Evolutionary conservation across 306 rosid species (phyloP).

Genomic region (Crotalaria pallida): DNA sequence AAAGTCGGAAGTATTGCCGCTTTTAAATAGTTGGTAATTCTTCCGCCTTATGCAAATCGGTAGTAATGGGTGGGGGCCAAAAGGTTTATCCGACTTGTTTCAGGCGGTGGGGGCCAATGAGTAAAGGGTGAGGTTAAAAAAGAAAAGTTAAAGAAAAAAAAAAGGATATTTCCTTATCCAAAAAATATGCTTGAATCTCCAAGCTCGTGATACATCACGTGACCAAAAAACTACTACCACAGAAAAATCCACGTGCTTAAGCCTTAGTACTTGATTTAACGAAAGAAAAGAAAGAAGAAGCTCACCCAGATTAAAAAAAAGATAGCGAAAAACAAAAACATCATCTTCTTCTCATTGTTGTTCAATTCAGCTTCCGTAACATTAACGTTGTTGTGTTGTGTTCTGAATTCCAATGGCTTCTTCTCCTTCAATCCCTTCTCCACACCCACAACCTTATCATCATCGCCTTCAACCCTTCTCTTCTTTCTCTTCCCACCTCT

Average conservation of each 20-base stretch:
- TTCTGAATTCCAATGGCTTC: conserved; percentile 47
- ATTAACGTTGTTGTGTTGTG: neutral
- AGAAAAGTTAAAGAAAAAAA: too few species aligned
- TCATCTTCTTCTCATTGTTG: conserved; percentile 5
- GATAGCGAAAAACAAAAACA: neutral
- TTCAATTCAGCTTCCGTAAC: conserved; percentile 22
- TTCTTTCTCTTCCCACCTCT: conserved; percentile 32
- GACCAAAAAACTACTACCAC: neutral
- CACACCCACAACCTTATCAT: conserved; percentile 39
- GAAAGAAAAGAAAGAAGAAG: too few species aligned
- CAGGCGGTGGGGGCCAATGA: too few species aligned
- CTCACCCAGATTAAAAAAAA: neutral
- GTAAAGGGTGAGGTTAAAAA: too few species aligned
- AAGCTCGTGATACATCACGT: conserved; percentile 25
- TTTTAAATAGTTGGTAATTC: too few species aligned
- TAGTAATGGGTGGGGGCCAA: too few species aligned
- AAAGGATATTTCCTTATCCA: conserved; percentile 13
- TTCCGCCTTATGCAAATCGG: too few species aligned
- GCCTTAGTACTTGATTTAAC: neutral
- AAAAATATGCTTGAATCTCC: too few species aligned
- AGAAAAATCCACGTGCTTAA: neutral
- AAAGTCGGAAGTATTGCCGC: too few species aligned
- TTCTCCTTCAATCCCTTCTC: conserved; percentile 44
- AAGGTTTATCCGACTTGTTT: too few species aligned
- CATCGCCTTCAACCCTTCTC: conserved; percentile 37